A percentile compares a stretch with the other conserved stretches of the same genome.
Evolutionary conservation across 108 stramenopile species (phyloP).

Genomic region (Skeletonema potamos): DNA sequence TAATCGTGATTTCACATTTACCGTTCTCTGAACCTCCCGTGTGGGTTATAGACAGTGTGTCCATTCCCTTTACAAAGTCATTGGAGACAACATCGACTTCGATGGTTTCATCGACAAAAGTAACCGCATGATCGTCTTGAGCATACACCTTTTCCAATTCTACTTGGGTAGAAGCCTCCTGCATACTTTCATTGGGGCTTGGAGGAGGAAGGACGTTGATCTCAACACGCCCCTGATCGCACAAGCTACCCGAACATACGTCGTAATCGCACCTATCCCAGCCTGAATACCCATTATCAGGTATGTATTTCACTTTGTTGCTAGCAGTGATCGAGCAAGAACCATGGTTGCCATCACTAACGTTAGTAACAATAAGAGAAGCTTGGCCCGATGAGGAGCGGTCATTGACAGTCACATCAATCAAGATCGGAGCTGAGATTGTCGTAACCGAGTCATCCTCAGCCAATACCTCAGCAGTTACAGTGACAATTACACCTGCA

Average conservation of each 20-base stretch:
- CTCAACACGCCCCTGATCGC: conserved; percentile 16
- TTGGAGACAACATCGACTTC: conserved; percentile 24
- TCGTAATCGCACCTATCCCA: conserved; percentile 21
- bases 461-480: conserved; percentile 14
- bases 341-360: conserved; percentile 19
- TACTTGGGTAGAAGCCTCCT: neutral
- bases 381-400: neutral
- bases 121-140: conserved; percentile 26
- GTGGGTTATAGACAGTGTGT: conserved; percentile 7
- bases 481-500: neutral
- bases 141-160: conserved; percentile 16
- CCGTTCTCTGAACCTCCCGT: conserved; percentile 29
- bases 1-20: conserved; percentile 12
- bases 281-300: conserved; percentile 3
- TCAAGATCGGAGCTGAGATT: neutral
- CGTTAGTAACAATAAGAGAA: conserved; percentile 15
- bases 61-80: conserved; percentile 18
- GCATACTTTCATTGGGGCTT: neutral
- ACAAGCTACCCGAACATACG: conserved; percentile 15
- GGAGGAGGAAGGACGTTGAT: conserved; percentile 1
- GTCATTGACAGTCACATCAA: conserved; percentile 25
- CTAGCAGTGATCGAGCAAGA: conserved; percentile 18
- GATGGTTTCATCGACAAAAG: conserved; percentile 13
- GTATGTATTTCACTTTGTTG: conserved; percentile 34
- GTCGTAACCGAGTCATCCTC: conserved; percentile 16